Evolutionary conservation across 257 asterid species (phyloP), one percentile per base, ranked within the genome.

Genomic region (Marsdenia floribunda): DNA sequence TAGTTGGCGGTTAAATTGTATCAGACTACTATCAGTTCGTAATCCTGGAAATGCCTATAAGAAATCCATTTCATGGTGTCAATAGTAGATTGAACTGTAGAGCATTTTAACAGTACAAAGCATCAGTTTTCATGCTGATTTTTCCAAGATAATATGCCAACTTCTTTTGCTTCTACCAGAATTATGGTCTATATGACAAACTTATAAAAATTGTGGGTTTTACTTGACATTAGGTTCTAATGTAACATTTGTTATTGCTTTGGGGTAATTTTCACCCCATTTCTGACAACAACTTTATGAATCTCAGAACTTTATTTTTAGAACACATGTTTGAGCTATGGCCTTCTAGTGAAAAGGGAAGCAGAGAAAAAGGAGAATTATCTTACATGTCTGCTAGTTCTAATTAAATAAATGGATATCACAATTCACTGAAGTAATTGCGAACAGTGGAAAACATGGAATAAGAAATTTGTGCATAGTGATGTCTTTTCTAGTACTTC

Each of bases 1-100:
- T 11, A 92, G 80, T 79, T 92, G 98, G 38, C 99, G 94, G 85
- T 92, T 95, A 85, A 95, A 92, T 75, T 87, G 91, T 52, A 95
- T 95, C 75, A 95, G 96, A 33, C 84, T 85, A 42, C 83, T 88
- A 82, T 95, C 97, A 12, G 74, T 76, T 9, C 97, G 90, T 71
- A 89, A 55, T 16, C 90, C 84, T 24, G 97, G 93, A 82, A 95
- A 92, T 26, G 97, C 97, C 98, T 92, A 22, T 55, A 66, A 60
- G 49, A 47, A 29, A 50, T 72, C 55, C 24, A 24, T 72, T 65
- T 19, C 33, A 71, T 13, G 3, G 73, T 63, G 46, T 68, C 50
- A 78, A 21, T 50, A 44, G 5, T 54, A 46, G 49, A 29, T 35
- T 15, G 26, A 46, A 64, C 0, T 44, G 26, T 29, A 69, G 73